Base-by-base conservation (phyloP, 2,329 filamentous ascomycete genomes). In the Tolypocladium pustulatum region DNA sequence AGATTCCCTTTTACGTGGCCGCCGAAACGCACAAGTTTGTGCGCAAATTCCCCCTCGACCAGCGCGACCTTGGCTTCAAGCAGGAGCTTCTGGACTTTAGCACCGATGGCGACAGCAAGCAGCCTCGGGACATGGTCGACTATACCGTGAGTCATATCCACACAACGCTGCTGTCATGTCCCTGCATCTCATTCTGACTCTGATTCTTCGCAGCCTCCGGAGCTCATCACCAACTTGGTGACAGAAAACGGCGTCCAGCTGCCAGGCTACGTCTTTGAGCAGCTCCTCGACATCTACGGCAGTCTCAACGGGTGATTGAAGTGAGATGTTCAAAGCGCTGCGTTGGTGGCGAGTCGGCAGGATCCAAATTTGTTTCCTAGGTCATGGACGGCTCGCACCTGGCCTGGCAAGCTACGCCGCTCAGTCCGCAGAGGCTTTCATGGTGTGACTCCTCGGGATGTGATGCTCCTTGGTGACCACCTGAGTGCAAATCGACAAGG, bases 21-120 rank as follows among this genome's bases (percentile, higher is more conserved):
- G 89, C 89, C 1, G 94, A 99, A 77, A 95, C 90, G 67, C 94
- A 99, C 78, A 99, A 99, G 76, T 97, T 99, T 69, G 91, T 95
- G 53, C 83, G 91, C 66, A 81, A 94, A 58, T 94, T 92, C 67
- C 90, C 93, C 1, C 76, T 94, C 27, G 85, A 87, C 62, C 91
- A 96, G 73, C 84, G 87, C 60, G 89, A 94, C 68, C 76, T 96
- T 60, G 89, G 89, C 0, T 77, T 96, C 64, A 82, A 88, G 68
- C 91, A 96, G 73, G 81, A 84, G 38, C 81, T 95, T 17, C 79
- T 94, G 60, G 84, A 90, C 55, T 95, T 94, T 71, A 80, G 79
- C 65, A 84, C 83, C 1, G 78, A 81, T 6, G 76, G 62, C 15
- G 56, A 66, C 49, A 76, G 73, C 58, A 70, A 81, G 61, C 74